Conservation (phyloP, 2,329 filamentous ascomycete genomes). For the Metarhizium humberi region DNA sequence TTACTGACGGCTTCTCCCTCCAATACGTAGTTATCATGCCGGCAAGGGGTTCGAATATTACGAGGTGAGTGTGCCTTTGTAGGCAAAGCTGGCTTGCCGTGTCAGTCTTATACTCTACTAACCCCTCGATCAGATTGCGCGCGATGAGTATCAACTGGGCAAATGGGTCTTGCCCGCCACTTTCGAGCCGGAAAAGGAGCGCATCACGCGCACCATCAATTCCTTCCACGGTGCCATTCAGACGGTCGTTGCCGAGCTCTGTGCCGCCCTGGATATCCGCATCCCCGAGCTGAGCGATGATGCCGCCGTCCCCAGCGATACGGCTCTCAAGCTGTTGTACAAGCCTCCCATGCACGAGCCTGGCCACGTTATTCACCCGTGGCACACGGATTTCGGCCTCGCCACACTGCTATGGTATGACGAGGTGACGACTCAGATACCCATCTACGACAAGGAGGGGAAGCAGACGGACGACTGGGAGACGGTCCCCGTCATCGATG, state of each 20-base stretch:
- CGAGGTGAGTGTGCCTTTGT: neutral
- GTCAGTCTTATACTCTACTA: neutral
- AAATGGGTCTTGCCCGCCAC: neutral
- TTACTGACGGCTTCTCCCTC: neutral
- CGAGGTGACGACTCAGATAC: neutral
- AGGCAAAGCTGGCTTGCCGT: neutral
- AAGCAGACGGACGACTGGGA: neutral
- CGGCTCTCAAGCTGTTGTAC: neutral
- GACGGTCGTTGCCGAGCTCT: neutral
- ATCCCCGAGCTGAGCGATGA: neutral
- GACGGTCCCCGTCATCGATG: neutral
- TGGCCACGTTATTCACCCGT: neutral
- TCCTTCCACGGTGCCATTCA: neutral
- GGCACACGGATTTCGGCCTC: neutral
- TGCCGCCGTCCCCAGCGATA: neutral
- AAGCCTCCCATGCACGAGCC: neutral
- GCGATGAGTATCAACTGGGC: neutral
- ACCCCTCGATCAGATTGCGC: neutral
- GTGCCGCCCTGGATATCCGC: neutral
- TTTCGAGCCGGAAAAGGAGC: neutral
- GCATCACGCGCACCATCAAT: neutral
- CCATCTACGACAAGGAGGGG: neutral
- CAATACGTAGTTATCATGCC: neutral
- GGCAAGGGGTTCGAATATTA: neutral
- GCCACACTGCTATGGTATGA: neutral